Percentiles rank a stretch among this genome's conserved stretches.
Evolutionary conservation across 208 protist species (phyloP).

Genomic region (Trypanosoma vivax): DNA sequence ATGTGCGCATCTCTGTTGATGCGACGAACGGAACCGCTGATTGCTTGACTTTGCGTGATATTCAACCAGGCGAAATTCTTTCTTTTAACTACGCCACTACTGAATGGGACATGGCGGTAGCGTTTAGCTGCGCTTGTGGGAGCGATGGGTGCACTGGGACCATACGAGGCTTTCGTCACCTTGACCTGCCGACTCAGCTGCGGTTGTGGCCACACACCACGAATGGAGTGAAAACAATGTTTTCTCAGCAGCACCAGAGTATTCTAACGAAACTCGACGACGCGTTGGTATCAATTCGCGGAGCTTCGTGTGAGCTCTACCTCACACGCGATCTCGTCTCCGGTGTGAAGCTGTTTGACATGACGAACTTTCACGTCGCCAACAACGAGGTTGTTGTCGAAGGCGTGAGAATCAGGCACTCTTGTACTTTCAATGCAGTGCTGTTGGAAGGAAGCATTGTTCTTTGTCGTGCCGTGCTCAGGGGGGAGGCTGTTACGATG

Average conservation of each 20-base stretch:
- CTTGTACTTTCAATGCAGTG: slow-evolving; percentile 57
- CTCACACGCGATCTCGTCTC: slow-evolving; percentile 45
- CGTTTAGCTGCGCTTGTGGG: slow-evolving; percentile 72
- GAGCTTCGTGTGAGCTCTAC: slow-evolving; percentile 29
- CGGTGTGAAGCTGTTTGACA: slow-evolving; percentile 58
- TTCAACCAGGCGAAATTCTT: slow-evolving; percentile 51
- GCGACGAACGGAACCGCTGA: slow-evolving; percentile 45
- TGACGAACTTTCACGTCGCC: slow-evolving; percentile 24
- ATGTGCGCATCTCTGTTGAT: slow-evolving; percentile 72
- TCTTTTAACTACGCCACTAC: slow-evolving; percentile 87
- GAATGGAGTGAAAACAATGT: slow-evolving; percentile 47
- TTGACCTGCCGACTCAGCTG: slow-evolving; percentile 41
- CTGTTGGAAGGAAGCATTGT: slow-evolving; percentile 55
- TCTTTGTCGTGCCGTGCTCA: slow-evolving; percentile 26
- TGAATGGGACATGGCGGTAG: slow-evolving; percentile 83
- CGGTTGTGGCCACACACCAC: slow-evolving; percentile 51
- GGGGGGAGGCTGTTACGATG: slow-evolving; percentile 45
- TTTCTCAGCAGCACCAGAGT: slow-evolving; percentile 45
- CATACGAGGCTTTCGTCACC: slow-evolving; percentile 67
- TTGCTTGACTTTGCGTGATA: slow-evolving; percentile 58
- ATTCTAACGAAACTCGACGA: slow-evolving; percentile 47
- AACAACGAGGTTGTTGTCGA: slow-evolving; percentile 37
- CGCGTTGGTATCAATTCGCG: slow-evolving; percentile 26
- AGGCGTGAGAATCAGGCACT: slow-evolving; percentile 55
- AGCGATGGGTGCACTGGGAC: slow-evolving; percentile 37